Base-by-base conservation (phyloP, 1,139 yeast species). In the Yamadazyma diddensiae region DNA sequence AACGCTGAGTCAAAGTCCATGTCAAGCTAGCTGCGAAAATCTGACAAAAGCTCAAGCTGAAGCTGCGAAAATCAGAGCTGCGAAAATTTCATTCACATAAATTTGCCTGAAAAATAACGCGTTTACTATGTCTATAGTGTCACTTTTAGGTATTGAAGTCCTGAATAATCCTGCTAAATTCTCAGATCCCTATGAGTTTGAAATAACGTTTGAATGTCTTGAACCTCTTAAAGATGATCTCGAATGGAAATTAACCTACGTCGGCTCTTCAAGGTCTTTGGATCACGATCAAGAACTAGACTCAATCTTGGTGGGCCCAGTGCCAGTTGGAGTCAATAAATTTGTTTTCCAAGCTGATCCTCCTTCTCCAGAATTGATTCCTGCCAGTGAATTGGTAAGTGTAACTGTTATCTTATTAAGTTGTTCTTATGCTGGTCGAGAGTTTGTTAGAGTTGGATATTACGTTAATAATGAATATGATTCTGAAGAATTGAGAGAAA, bases 251-350 rank as follows among this genome's bases (percentile, higher is more conserved):
- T 67, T 92, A 42, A 92, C 97, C 3, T 92, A 92, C 49, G 98
- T 92, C 31, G 98, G 99, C 1, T 85, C 95, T 6, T 88, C 96
- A 1, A 74, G 94, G 34, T 87, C 96, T 21, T 57, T 87, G 38
- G 97, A 92, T 47, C 97, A 92, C 49, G 99, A 92, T 58, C 98
- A 94, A 60, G 97, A 90, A 54, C 67, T 92, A 36, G 99, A 92
- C 53, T 87, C 97, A 2, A 80, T 94, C 28, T 66, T 94, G 16
- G 99, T 92, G 4, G 98, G 99, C 0, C 99, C 98, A 0, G 95
- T 92, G 3, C 99, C 98, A 0, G 95, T 92, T 4, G 99, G 99
- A 1, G 80, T 92, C 33, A 92, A 92, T 55, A 90, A 92, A 59
- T 94, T 92, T 49, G 71, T 90, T 12, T 85, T 92, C 55, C 79